These are phyloP conservation scores for Alternaria gansuensis DNA, from an alignment of 2,329 filamentous ascomycete species.

Conservation along the genomic window DNA sequence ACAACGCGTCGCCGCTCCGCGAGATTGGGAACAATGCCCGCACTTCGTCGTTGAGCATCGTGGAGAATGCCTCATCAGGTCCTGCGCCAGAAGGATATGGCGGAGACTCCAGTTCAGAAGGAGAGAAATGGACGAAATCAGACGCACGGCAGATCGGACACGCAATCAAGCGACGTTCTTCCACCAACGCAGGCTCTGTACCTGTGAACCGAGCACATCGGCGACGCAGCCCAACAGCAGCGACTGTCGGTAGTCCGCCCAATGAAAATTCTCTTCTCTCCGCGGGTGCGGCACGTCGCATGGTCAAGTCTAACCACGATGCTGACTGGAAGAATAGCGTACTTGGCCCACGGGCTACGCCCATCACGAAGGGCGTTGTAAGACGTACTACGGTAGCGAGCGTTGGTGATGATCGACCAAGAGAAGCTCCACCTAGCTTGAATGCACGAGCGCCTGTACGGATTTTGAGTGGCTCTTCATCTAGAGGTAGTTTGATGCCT, in stretches of 20 bases:
- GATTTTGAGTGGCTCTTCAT: conserved; percentile 43
- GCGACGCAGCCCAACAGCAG: conserved; percentile 64
- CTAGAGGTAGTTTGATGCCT: conserved; percentile 45
- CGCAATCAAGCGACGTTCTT: conserved; percentile 65
- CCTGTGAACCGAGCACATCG: conserved; percentile 57
- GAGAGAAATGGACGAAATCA: conserved; percentile 60
- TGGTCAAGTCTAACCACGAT: conserved; percentile 70
- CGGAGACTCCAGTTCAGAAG: conserved; percentile 56
- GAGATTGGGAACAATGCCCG: conserved; percentile 57
- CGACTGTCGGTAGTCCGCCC: conserved; percentile 60
- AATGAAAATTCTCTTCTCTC: conserved; percentile 69
- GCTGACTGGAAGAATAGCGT: conserved; percentile 65
- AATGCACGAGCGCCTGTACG: conserved; percentile 45
- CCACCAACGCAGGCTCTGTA: conserved; percentile 54
- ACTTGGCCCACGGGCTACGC: conserved; percentile 67
- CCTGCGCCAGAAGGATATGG: conserved; percentile 42
- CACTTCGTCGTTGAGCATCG: conserved; percentile 63
- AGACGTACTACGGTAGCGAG: conserved; percentile 51
- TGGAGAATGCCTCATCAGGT: conserved; percentile 54
- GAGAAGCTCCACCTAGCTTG: conserved; percentile 35
- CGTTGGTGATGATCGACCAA: conserved; percentile 41
- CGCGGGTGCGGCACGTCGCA: conserved; percentile 70
- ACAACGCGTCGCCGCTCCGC: conserved; percentile 57
- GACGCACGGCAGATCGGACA: conserved; percentile 65
- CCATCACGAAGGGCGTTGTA: conserved; percentile 64